Evolutionary conservation across 129 eudicot species (phyloP).

Genomic region (Heracleum sosnowskyi): DNA sequence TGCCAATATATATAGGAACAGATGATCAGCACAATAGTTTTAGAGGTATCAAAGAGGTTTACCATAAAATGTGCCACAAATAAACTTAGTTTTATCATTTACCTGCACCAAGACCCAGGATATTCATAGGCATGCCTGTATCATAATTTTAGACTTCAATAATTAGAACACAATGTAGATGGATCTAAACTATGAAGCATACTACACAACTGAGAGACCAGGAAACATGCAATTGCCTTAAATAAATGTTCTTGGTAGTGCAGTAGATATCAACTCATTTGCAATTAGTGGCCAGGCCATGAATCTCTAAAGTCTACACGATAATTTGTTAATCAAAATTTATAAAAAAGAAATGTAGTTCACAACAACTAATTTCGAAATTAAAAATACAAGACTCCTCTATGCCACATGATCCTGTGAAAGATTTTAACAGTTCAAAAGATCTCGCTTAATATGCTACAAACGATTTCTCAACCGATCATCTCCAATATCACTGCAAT

Average conservation of each 20-base stretch:
- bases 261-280: not conserved
- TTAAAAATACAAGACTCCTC: not conserved
- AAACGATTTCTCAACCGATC: not conserved
- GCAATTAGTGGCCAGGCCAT: too few species aligned
- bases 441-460: not conserved
- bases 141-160: slow-evolving; percentile 7
- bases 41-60: not conserved
- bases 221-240: not conserved
- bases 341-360: not conserved
- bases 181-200: not conserved
- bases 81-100: not conserved
- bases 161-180: slow-evolving; percentile 6
- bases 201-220: not conserved
- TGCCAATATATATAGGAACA: slow-evolving; percentile 7
- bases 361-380: not conserved
- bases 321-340: not conserved
- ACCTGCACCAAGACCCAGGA: slow-evolving; percentile 91
- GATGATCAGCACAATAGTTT: not conserved
- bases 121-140: slow-evolving; percentile 67
- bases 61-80: slow-evolving; percentile 5
- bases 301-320: not conserved
- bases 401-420: not conserved
- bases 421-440: not conserved
- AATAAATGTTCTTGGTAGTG: not conserved
- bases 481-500: not conserved